Percentiles rank a stretch among this genome's conserved stretches.
Conservation (phyloP, 805 yeast species). For the Priceomyces medius region DNA sequence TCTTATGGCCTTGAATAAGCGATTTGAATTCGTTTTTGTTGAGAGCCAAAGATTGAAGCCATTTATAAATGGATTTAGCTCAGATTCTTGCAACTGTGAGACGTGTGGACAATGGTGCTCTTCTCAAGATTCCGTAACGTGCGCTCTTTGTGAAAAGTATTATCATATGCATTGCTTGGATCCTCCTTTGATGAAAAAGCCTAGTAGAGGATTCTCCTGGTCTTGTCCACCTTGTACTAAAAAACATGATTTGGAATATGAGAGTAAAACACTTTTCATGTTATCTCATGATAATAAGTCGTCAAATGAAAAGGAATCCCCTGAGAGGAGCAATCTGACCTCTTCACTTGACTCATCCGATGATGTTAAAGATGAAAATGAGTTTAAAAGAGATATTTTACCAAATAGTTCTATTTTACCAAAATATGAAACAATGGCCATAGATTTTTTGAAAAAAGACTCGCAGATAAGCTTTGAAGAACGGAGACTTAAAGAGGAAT, state of each 20-base stretch:
- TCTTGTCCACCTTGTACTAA: slow-evolving; percentile 79
- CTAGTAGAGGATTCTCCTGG: slow-evolving; percentile 89
- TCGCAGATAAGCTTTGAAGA: slow-evolving; percentile 36
- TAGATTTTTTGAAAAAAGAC: slow-evolving; percentile 51
- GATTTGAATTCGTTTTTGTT: slow-evolving; percentile 72
- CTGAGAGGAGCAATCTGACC: slow-evolving; percentile 17
- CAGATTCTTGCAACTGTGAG: slow-evolving; percentile 56
- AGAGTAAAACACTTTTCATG: slow-evolving; percentile 39
- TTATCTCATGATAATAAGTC: slow-evolving; percentile 42
- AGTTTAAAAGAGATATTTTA: slow-evolving; percentile 2
- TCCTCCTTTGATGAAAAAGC: slow-evolving; percentile 78
- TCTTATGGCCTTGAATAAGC: slow-evolving; percentile 58
- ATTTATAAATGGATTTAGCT: slow-evolving; percentile 59
- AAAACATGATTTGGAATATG: slow-evolving; percentile 47
- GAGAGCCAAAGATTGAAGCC: slow-evolving; percentile 68
- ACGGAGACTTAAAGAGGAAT: slow-evolving; percentile 62
- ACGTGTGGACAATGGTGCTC: slow-evolving; percentile 86
- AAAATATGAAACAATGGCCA: slow-evolving; percentile 57
- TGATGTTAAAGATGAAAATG: slow-evolving; percentile 11
- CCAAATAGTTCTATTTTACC: slow-evolving; percentile 32
- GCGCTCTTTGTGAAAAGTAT: slow-evolving; percentile 70
- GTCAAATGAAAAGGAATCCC: slow-evolving; percentile 37
- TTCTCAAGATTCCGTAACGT: slow-evolving; percentile 63
- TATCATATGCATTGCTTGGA: slow-evolving; percentile 84
- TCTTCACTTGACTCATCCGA: slow-evolving; percentile 6